phyloP scores from a whole-genome alignment of 495 filamentous ascomycete species.

The Penicillium maclennaniae region DNA sequence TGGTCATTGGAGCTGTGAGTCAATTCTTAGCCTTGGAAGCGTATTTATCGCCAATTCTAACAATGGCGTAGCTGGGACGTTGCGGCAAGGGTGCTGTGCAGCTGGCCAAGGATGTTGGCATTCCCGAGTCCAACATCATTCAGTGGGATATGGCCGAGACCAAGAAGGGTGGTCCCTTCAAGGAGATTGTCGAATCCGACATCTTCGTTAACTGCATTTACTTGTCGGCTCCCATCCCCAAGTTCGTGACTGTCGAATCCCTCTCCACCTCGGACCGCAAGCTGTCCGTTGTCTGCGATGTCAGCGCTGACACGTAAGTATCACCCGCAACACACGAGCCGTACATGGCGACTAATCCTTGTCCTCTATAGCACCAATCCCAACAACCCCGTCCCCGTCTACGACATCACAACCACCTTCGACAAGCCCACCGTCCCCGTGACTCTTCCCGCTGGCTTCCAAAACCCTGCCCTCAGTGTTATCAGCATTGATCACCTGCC shows the following conservation, averaged over 20 bases:
- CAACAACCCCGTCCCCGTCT: constrained; percentile 79
- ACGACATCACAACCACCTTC: constrained; percentile 77
- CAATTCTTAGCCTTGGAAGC: not conserved
- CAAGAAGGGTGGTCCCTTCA: constrained; percentile 70
- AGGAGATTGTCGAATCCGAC: constrained; percentile 65
- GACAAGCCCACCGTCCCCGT: constrained; percentile 78
- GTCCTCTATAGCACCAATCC: constrained; percentile 54
- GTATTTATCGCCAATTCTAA: constrained; percentile 4
- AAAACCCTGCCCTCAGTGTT: constrained; percentile 62
- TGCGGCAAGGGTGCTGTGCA: constrained; percentile 86
- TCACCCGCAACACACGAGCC: not conserved
- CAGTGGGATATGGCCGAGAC: constrained; percentile 96
- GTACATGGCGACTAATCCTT: not conserved
- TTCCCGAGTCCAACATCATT: constrained; percentile 69
- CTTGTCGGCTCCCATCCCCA: constrained; percentile 56
- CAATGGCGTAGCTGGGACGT: constrained; percentile 56
- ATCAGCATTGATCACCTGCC: constrained; percentile 93
- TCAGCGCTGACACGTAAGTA: constrained; percentile 62
- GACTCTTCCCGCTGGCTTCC: constrained; percentile 40
- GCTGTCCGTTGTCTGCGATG: constrained; percentile 85
- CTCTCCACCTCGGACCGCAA: constrained; percentile 65
- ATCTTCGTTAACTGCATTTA: constrained; percentile 96
- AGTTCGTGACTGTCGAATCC: constrained; percentile 68
- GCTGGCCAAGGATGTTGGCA: constrained; percentile 68
- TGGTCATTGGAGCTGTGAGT: constrained; percentile 59